These are phyloP conservation scores for Triangularia setosa DNA, from an alignment of 2,329 filamentous ascomycete genomes.

Conservation along the genomic window DNA sequence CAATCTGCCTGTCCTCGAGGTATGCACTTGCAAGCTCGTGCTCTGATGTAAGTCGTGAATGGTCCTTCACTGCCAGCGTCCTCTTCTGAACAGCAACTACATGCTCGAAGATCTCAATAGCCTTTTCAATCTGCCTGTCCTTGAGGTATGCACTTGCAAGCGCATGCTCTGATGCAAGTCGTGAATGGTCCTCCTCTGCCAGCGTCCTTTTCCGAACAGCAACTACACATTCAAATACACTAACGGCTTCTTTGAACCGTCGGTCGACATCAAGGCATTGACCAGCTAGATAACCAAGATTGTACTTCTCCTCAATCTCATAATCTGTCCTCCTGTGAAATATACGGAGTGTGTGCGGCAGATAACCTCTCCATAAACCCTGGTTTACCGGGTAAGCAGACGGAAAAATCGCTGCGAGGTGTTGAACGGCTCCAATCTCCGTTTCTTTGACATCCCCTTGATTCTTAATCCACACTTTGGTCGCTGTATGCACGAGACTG, in stretches of 20 bases:
- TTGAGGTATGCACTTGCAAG: conserved; percentile 8
- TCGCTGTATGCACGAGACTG: conserved; percentile 34
- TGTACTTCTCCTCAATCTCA: conserved; percentile 4
- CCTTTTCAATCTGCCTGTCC: conserved; percentile 23
- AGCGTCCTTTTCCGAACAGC: not conserved
- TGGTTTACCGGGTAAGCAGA: not conserved
- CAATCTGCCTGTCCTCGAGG: conserved; percentile 19
- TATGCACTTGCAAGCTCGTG: conserved; percentile 6
- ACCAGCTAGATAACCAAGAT: not conserved
- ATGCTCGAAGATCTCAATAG: conserved; percentile 25
- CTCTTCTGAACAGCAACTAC: conserved; percentile 20
- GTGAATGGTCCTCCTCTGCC: conserved; percentile 4
- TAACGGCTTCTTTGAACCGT: not conserved
- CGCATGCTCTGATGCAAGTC: conserved; percentile 13
- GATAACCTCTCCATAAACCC: not conserved
- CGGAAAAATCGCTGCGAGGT: not conserved
- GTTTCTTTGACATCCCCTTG: not conserved
- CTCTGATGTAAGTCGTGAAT: conserved; percentile 17
- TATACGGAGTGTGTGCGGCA: not conserved
- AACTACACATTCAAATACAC: not conserved
- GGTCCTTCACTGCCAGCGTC: not conserved
- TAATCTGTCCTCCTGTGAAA: not conserved
- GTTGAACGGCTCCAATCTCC: not conserved
- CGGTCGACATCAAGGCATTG: not conserved
- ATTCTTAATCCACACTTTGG: conserved; percentile 28